Percentiles rank a stretch among this genome's conserved stretches.
Evolutionary conservation across 192 early-diverging fungal species (phyloP).

Genomic region (Dissophora ornata): DNA sequence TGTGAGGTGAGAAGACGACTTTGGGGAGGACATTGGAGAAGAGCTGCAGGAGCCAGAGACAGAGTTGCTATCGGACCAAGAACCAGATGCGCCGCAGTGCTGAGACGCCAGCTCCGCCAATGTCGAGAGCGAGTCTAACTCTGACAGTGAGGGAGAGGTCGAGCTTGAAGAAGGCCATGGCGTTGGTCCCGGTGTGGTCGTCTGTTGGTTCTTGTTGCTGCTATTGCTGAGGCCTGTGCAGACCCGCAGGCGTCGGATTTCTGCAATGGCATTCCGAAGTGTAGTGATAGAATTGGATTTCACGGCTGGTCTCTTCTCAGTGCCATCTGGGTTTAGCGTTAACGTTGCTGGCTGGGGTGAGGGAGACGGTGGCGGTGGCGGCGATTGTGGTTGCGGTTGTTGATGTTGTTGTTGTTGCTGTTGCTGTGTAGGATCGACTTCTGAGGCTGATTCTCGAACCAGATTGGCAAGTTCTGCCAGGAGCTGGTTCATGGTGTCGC

Average conservation of each 20-base stretch:
- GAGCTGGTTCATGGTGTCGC: constrained; percentile 54
- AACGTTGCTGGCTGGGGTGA: no score
- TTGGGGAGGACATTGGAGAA: constrained; percentile 16
- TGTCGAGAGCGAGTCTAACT: constrained; percentile 7
- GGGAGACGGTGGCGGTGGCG: neutral
- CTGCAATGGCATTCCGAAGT: constrained; percentile 33
- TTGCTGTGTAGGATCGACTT: constrained; percentile 1
- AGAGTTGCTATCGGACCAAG: neutral
- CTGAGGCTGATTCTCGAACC: constrained; percentile 35
- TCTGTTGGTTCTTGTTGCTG: neutral
- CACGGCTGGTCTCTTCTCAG: constrained; percentile 30
- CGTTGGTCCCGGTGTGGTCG: neutral
- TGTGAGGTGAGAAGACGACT: no score
- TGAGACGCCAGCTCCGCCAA: constrained; percentile 19
- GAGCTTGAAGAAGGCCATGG: constrained; percentile 1
- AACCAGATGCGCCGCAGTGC: neutral
- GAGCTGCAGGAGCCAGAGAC: neutral
- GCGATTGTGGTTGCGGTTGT: neutral
- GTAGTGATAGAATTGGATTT: constrained; percentile 51
- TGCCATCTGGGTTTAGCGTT: neutral
- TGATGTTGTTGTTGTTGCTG: neutral
- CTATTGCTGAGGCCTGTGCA: constrained; percentile 9
- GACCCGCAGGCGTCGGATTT: constrained; percentile 34
- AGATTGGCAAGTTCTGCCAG: constrained; percentile 36
- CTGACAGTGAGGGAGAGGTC: neutral